Evolutionary conservation across 2,329 filamentous ascomycete species (phyloP).

Genomic region (Aspergillus awamori): DNA sequence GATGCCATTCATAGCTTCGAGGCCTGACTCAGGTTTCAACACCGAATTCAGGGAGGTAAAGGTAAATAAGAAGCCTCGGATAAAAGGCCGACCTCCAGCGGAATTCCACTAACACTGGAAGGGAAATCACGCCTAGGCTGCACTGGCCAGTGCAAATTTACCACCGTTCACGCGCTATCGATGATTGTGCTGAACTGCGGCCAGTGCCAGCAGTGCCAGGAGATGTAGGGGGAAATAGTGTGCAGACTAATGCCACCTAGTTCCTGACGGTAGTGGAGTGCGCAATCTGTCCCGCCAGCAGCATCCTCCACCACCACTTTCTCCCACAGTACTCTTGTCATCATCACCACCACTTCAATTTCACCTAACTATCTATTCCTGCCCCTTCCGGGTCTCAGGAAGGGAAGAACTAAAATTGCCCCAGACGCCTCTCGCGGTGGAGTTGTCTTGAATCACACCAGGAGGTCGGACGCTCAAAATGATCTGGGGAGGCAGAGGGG

Average conservation of each 20-base stretch:
- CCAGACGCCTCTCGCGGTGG: slow-evolving; percentile 11
- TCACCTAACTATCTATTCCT: neutral
- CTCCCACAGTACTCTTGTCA: neutral
- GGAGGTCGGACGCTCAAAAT: slow-evolving; percentile 3
- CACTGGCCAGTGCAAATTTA: neutral
- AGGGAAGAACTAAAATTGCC: neutral
- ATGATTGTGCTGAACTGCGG: neutral
- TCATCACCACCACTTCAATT: neutral
- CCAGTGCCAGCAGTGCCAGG: neutral
- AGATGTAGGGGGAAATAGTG: slow-evolving; percentile 12
- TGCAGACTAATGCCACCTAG: slow-evolving; percentile 12
- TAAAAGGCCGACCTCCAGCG: slow-evolving; percentile 3
- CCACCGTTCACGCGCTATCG: slow-evolving; percentile 5
- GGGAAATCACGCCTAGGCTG: slow-evolving; percentile 2
- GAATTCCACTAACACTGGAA: slow-evolving; percentile 4
- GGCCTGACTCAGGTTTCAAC: neutral
- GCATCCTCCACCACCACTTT: slow-evolving; percentile 10
- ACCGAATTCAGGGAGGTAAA: neutral
- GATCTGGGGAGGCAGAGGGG: slow-evolving; percentile 13
- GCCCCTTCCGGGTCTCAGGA: neutral
- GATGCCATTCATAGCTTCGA: neutral
- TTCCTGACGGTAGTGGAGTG: slow-evolving; percentile 6
- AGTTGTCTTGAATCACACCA: neutral
- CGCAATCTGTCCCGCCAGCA: slow-evolving; percentile 6
- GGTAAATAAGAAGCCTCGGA: neutral